Percentiles rank a stretch among this genome's conserved stretches.
phyloP scores from a whole-genome alignment of 1,139 yeast species.

The Suhomyces bokatorum region DNA sequence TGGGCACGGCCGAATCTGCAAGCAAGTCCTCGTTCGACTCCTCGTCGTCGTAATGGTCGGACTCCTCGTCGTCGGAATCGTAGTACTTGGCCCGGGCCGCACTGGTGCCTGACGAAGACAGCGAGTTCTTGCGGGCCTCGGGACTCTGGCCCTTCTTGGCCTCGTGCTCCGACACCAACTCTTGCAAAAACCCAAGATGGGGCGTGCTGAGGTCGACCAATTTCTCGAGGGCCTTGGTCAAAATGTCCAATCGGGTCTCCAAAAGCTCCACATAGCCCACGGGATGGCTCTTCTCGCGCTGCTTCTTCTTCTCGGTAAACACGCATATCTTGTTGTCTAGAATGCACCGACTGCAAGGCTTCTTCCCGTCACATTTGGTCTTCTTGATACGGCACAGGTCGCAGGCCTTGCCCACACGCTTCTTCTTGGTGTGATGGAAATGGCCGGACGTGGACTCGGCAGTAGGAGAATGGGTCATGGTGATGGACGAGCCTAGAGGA shows the following conservation, averaged over 20 bases:
- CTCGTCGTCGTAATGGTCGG: conserved; percentile 10
- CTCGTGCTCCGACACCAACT: conserved; percentile 18
- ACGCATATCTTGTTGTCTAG: conserved; percentile 75
- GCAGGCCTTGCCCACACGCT: conserved; percentile 79
- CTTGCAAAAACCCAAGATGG: conserved; percentile 33
- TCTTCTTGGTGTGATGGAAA: conserved; percentile 42
- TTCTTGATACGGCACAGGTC: conserved; percentile 76
- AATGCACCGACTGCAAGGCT: conserved; percentile 70
- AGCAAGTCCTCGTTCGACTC: conserved; percentile 2
- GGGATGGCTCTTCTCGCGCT: conserved; percentile 62
- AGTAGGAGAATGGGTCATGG: conserved; percentile 10
- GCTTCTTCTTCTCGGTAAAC: conserved; percentile 66
- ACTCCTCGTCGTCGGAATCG: conserved; percentile 10
- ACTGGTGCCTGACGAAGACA: neutral
- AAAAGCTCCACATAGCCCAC: conserved; percentile 68
- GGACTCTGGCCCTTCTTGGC: conserved; percentile 4
- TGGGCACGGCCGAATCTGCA: conserved; percentile 34
- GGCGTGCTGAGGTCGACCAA: conserved; percentile 39
- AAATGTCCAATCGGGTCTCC: conserved; percentile 64
- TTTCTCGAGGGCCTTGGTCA: conserved; percentile 55
- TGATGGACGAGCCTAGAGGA: neutral
- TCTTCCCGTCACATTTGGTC: conserved; percentile 75
- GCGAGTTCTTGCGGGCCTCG: neutral
- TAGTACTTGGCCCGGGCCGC: conserved; percentile 7
- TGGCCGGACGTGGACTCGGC: conserved; percentile 3